phyloP scores from a whole-genome alignment of 1,139 yeast genomes.

The Magnusiomyces sp. region DNA sequence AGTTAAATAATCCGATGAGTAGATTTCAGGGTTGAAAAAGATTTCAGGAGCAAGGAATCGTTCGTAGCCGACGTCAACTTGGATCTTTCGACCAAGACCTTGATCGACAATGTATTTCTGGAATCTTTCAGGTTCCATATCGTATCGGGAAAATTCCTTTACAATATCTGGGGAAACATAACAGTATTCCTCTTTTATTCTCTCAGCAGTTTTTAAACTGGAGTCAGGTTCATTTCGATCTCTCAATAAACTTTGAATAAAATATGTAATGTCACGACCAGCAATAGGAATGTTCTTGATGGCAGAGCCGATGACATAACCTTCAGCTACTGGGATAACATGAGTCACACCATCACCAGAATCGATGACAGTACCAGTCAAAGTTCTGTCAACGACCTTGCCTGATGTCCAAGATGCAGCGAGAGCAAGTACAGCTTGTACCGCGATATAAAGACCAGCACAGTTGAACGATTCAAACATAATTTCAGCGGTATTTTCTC shows the following conservation, averaged over 20 bases:
- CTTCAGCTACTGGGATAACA: constrained; percentile 98
- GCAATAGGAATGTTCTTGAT: constrained; percentile 97
- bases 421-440: constrained; percentile 94
- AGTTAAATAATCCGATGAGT: constrained; percentile 87
- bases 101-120: constrained; percentile 90
- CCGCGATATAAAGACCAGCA: constrained; percentile 96
- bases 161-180: constrained; percentile 97
- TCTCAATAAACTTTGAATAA: constrained; percentile 86
- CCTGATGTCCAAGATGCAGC: constrained; percentile 99
- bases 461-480: constrained; percentile 98
- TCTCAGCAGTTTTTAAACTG: constrained; percentile 89
- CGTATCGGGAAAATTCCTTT: constrained; percentile 90
- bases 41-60: constrained; percentile 97
- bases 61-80: constrained; percentile 93
- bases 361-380: constrained; percentile 97
- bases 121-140: constrained; percentile 87
- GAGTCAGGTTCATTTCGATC: constrained; percentile 97
- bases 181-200: constrained; percentile 91
- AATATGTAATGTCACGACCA: constrained; percentile 92
- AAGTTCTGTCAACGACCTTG: constrained; percentile 86
- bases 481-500: constrained; percentile 96
- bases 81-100: constrained; percentile 51
- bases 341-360: constrained; percentile 98
- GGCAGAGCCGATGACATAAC: constrained; percentile 95
- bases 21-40: constrained; percentile 96